Evolutionary conservation across 257 asterid genomes (phyloP), one percentile per base, ranked within the genome.

Genomic region (Solanum boliviense): DNA sequence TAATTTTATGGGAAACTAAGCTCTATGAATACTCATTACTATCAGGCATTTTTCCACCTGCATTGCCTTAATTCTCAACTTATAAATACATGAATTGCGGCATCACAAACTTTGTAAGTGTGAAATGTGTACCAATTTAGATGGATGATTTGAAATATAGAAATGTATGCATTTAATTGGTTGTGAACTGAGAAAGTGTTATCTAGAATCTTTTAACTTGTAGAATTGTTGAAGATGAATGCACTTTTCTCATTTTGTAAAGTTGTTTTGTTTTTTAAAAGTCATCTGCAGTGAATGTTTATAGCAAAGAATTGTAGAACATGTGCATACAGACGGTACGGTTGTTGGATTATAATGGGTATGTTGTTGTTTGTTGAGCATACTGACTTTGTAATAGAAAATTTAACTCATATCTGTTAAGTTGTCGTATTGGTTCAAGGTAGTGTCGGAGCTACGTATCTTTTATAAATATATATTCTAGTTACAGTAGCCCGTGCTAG

Each of bases 1-100:
- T 62, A 74, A 94, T 87, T 96, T 86, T 87, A 91, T 89, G 91
- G 95, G 98, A 58, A 93, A 89, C 91, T 95, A 92, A 94, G 29
- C n/a, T 44, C 15, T 85, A 38, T 67, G 34, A 34, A 32, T 84
- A 58, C 65, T 81, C 68, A 81, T 81, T 13, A 13, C 36, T 21
- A 18, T 27, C 78, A 65, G 25, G 81, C 23, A 62, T 60, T 85
- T 65, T 85, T 67, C 67, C 62, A 81, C 70, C 41, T 81, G 68
- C 41, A 46, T 18, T 81, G 41, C 12, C 85, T 29, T 46, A 46
- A 35, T 41, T 78, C 84, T 39, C 12, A 25, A 41, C 84, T 25
- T 81, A 81, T 29, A 81, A 44, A 46, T 46, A 81, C 5, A 81
- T 16, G 85, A 81, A 81, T 46, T 46, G 39, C 12, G 68, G 67